phyloP scores from a whole-genome alignment of 164 flowering plant genomes.

The Tetracentron sinense region DNA sequence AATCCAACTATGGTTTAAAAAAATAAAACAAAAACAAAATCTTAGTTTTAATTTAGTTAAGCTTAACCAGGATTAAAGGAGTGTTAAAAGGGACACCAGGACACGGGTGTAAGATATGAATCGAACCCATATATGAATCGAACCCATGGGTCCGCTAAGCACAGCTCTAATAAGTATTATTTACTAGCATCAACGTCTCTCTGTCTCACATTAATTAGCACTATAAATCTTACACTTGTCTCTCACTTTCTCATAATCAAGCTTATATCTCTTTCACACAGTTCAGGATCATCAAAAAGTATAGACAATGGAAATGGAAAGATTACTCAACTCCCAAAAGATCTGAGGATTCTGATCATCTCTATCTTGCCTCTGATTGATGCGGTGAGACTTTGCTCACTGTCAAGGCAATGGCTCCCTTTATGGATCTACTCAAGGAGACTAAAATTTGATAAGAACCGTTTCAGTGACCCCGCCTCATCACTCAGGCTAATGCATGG shows the following conservation, averaged over 20 bases:
- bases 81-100: too few relatives aligned
- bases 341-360: background rate
- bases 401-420: conserved; percentile 3
- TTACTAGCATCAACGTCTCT: too few relatives aligned
- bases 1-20: too few relatives aligned
- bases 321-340: background rate
- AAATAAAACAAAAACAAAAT: too few relatives aligned
- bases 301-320: background rate
- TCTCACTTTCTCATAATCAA: background rate
- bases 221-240: too few relatives aligned
- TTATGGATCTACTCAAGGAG: conserved; percentile 4
- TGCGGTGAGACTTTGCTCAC: background rate
- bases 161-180: too few relatives aligned
- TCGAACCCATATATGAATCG: too few relatives aligned
- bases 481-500: background rate
- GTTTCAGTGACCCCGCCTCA: background rate
- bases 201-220: too few relatives aligned
- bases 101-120: too few relatives aligned
- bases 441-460: background rate
- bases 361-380: conserved; percentile 6
- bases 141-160: too few relatives aligned
- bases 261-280: background rate
- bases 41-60: too few relatives aligned
- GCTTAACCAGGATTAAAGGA: too few relatives aligned
- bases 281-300: background rate